Conservation (phyloP, 352 stramenopile species). For the Phytophthora sojae region DNA sequence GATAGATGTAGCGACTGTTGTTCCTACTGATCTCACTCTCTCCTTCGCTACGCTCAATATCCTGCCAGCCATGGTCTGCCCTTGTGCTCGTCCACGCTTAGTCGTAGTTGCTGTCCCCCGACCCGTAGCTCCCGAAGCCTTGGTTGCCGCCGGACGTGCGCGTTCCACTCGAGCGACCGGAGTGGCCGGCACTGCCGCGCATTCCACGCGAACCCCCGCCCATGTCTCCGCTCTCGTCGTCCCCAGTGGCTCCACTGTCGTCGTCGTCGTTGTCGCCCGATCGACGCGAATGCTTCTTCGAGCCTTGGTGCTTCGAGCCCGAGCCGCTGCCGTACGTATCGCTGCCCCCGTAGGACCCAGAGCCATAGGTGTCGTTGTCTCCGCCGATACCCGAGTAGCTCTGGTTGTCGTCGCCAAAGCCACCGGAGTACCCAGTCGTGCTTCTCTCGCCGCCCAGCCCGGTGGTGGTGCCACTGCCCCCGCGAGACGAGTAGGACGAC, state of each 20-base stretch:
- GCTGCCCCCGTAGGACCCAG: not conserved
- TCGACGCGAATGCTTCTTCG: slow-evolving; percentile 9
- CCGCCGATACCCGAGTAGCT: slow-evolving; percentile 7
- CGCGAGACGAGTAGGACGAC: slow-evolving; percentile 31
- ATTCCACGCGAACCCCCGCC: not conserved
- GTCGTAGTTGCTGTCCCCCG: slow-evolving; percentile 18
- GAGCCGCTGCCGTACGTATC: slow-evolving; percentile 8
- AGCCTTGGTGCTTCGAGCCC: slow-evolving; percentile 7
- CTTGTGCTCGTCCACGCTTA: not conserved
- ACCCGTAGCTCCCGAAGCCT: slow-evolving; percentile 15
- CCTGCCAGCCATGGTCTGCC: not conserved
- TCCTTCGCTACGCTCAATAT: not conserved
- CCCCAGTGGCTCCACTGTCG: slow-evolving; percentile 1
- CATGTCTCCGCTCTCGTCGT: slow-evolving; percentile 10
- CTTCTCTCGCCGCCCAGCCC: slow-evolving; percentile 28
- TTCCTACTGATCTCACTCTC: not conserved
- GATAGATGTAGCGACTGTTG: not conserved
- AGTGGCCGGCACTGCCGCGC: too few species aligned
- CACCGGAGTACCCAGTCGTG: slow-evolving; percentile 9
- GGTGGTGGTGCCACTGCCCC: slow-evolving; percentile 2
- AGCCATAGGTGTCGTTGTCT: slow-evolving; percentile 1
- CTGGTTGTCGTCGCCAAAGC: slow-evolving; percentile 10
- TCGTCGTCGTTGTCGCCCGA: slow-evolving; percentile 18
- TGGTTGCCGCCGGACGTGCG: slow-evolving; percentile 11
- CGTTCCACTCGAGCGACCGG: slow-evolving; percentile 10